Evolutionary conservation across 1,284 basidiomycete genomes (phyloP).

Genomic region (Termitomyces sp.): DNA sequence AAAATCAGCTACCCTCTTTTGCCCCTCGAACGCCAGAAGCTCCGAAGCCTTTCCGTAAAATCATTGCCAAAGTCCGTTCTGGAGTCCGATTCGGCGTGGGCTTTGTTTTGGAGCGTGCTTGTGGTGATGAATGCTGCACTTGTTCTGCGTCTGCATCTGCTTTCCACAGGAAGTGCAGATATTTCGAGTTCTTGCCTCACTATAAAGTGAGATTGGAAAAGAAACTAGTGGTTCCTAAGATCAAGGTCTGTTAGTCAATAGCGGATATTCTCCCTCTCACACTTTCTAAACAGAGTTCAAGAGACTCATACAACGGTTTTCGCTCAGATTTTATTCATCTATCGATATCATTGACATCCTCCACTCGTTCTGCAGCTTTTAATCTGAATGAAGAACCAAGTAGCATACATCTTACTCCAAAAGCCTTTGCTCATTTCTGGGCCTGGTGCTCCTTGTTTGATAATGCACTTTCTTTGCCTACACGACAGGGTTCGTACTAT

Average conservation of each 20-base stretch:
- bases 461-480: conserved; percentile 75
- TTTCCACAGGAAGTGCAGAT: conserved; percentile 77
- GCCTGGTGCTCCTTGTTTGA: conserved; percentile 90
- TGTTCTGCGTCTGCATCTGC: conserved; percentile 61
- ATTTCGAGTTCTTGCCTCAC: conserved; percentile 83
- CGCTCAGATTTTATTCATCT: conserved; percentile 95
- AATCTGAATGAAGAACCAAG: conserved; percentile 39
- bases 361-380: conserved; percentile 26
- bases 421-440: conserved; percentile 88
- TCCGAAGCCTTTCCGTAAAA: conserved; percentile 36
- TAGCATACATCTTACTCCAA: conserved; percentile 85
- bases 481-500: conserved; percentile 83
- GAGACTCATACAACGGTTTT: conserved; percentile 87
- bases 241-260: conserved; percentile 33
- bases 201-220: conserved; percentile 71
- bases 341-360: conserved; percentile 82
- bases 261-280: background rate
- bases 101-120: conserved; percentile 81
- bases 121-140: conserved; percentile 64
- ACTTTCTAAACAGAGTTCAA: conserved; percentile 30
- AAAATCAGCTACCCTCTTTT: conserved; percentile 12
- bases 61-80: conserved; percentile 81
- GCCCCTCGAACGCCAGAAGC: conserved; percentile 15
- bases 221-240: conserved; percentile 36
- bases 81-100: conserved; percentile 93